Percentiles rank a stretch among this genome's conserved stretches.
Evolutionary conservation across 164 flowering plant genomes (phyloP).

Genomic region (Vitis vinifera): DNA sequence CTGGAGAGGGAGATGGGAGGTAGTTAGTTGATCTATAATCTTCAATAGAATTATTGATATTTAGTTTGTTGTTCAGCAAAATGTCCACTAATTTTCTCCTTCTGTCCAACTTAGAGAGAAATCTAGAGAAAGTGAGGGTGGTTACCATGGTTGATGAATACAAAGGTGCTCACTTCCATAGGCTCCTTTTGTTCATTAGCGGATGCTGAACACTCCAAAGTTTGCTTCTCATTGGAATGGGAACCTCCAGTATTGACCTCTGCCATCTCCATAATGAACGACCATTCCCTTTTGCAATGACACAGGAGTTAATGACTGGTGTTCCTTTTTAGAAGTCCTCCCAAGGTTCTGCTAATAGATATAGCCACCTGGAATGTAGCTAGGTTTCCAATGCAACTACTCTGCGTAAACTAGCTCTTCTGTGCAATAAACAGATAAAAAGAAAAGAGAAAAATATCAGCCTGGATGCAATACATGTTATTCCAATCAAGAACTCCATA

Average conservation of each 20-base stretch:
- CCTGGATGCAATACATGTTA: too few species aligned
- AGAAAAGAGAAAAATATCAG: too few species aligned
- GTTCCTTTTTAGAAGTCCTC: background rate
- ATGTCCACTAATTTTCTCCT: background rate
- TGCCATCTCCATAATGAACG: conserved; percentile 20
- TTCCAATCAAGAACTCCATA: too few species aligned
- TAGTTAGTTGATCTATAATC: too few species aligned
- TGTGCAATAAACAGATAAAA: background rate
- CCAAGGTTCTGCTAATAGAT: background rate
- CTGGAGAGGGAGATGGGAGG: background rate
- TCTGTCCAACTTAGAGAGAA: background rate
- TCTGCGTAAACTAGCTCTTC: conserved; percentile 6
- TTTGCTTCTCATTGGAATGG: conserved; percentile 25
- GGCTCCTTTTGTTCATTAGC: conserved; percentile 20
- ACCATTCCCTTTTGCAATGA: conserved; percentile 25
- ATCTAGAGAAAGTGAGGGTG: background rate
- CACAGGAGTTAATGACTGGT: background rate
- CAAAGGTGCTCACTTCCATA: conserved; percentile 11
- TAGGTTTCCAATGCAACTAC: background rate
- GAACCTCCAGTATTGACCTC: conserved; percentile 23
- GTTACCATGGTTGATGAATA: conserved; percentile 47
- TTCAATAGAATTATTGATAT: too few species aligned
- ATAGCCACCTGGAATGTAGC: background rate
- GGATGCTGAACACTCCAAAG: conserved; percentile 17
- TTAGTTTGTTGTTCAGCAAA: too few species aligned